phyloP scores from a whole-genome alignment of 2,329 filamentous ascomycete species.

The Penicillium sclerotiorum region DNA sequence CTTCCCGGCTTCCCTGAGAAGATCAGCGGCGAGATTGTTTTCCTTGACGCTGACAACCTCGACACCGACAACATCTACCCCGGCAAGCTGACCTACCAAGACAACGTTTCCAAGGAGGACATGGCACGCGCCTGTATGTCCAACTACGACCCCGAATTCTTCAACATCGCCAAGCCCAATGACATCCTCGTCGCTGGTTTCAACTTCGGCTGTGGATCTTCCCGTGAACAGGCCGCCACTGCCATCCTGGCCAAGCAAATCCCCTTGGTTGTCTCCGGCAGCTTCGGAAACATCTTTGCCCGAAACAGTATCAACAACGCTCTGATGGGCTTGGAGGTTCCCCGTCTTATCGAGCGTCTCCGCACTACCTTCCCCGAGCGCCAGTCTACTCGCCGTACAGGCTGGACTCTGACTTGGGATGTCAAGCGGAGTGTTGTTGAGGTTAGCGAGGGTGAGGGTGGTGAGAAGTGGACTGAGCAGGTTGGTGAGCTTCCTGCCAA shows the following conservation, averaged over 20 bases:
- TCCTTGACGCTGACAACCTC: constrained; percentile 82
- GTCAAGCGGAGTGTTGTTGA: constrained; percentile 70
- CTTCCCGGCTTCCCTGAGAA: constrained; percentile 84
- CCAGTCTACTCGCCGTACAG: constrained; percentile 31
- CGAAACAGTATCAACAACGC: constrained; percentile 47
- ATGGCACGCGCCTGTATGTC: constrained; percentile 93
- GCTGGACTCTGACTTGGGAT: constrained; percentile 82
- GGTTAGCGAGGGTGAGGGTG: constrained; percentile 69
- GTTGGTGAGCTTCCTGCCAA: constrained; percentile 83
- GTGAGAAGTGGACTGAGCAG: constrained; percentile 73
- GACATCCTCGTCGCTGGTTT: constrained; percentile 85
- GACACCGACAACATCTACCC: constrained; percentile 94
- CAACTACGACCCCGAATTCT: constrained; percentile 83
- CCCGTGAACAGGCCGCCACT: constrained; percentile 85
- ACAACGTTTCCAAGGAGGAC: constrained; percentile 71
- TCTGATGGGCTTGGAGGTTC: constrained; percentile 44
- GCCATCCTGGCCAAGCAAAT: constrained; percentile 56
- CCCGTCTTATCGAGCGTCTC: constrained; percentile 39
- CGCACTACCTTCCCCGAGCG: constrained; percentile 33
- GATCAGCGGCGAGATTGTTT: constrained; percentile 83
- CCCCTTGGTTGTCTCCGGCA: constrained; percentile 40
- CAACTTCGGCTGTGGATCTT: constrained; percentile 85
- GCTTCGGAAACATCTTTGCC: constrained; percentile 45
- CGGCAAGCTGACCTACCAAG: constrained; percentile 89
- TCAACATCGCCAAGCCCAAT: constrained; percentile 61